Conservation (phyloP, 352 stramenopile species). For the Phytophthora lateralis region DNA sequence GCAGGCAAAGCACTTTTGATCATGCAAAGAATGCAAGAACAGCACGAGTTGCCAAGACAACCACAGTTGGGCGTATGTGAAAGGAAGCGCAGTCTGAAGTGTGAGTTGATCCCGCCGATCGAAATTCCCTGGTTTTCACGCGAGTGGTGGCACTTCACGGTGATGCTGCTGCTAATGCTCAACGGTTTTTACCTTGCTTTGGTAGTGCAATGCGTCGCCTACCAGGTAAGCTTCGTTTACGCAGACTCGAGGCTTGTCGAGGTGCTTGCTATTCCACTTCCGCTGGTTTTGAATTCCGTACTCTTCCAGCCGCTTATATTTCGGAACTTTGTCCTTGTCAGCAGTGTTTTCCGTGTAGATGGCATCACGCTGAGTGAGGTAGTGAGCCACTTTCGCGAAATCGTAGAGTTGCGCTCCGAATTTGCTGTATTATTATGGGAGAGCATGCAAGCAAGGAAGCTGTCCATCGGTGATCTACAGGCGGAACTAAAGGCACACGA, state of each 20-base stretch:
- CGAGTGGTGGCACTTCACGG: constrained; percentile 61
- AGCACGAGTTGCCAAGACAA: constrained; percentile 7
- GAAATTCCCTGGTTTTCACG: constrained; percentile 56
- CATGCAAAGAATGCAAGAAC: constrained; percentile 26
- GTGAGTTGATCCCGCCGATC: constrained; percentile 5
- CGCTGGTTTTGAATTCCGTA: constrained; percentile 53
- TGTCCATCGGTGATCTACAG: constrained; percentile 37
- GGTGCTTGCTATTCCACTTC: constrained; percentile 41
- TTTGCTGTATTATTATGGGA: constrained; percentile 36
- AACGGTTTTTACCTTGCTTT: constrained; percentile 67
- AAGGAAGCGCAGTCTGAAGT: constrained; percentile 2
- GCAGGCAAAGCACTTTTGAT: constrained; percentile 16
- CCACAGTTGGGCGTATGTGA: background rate
- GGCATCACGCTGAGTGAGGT: constrained; percentile 49
- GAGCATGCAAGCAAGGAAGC: constrained; percentile 20
- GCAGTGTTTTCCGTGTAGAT: constrained; percentile 60
- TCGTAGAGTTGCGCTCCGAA: constrained; percentile 52
- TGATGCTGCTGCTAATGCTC: constrained; percentile 66
- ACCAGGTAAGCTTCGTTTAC: constrained; percentile 39
- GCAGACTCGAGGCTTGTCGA: constrained; percentile 23
- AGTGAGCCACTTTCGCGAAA: constrained; percentile 61
- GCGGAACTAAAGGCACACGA: constrained; percentile 30
- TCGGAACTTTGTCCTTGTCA: constrained; percentile 58
- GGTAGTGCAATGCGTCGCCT: constrained; percentile 56
- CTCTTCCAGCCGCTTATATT: constrained; percentile 63